phyloP scores from a whole-genome alignment of 306 rosid species.

The Pyrus communis region DNA sequence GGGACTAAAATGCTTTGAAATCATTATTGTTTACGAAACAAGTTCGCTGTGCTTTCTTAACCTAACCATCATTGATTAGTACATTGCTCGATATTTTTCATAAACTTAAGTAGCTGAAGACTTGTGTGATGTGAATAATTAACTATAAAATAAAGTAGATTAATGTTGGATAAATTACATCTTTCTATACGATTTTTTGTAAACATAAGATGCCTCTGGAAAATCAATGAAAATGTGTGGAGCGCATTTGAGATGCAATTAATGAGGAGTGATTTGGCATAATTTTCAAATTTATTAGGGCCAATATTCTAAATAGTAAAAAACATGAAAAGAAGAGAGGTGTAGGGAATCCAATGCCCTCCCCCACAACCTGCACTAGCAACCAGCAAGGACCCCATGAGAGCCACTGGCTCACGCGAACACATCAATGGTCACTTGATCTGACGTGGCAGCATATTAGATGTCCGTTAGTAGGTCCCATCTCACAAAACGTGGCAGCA shows the following conservation, averaged over 20 bases:
- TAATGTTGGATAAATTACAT: no score
- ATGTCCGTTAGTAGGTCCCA: neutral
- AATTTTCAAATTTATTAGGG: neutral
- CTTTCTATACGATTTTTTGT: neutral
- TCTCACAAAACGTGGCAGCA: no score
- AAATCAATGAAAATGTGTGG: no score
- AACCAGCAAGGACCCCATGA: no score
- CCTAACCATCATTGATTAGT: neutral
- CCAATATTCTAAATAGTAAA: constrained; percentile 2
- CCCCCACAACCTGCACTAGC: constrained; percentile 6
- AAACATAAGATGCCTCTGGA: neutral
- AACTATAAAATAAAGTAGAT: no score
- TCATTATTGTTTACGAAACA: no score
- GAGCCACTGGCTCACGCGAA: neutral
- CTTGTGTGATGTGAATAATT: rapidly evolving
- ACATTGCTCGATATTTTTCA: neutral
- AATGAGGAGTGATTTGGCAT: neutral
- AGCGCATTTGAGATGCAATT: no score
- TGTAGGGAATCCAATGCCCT: constrained; percentile 44
- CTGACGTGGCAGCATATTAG: neutral
- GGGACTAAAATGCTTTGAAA: no score
- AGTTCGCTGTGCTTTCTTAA: neutral
- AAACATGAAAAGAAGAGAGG: constrained; percentile 39
- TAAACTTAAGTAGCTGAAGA: no score
- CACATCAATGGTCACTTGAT: neutral